A percentile compares a stretch with the other conserved stretches of the same genome.
Conservation (phyloP, 352 stramenopile species). For the Phytophthora colocasiae region DNA sequence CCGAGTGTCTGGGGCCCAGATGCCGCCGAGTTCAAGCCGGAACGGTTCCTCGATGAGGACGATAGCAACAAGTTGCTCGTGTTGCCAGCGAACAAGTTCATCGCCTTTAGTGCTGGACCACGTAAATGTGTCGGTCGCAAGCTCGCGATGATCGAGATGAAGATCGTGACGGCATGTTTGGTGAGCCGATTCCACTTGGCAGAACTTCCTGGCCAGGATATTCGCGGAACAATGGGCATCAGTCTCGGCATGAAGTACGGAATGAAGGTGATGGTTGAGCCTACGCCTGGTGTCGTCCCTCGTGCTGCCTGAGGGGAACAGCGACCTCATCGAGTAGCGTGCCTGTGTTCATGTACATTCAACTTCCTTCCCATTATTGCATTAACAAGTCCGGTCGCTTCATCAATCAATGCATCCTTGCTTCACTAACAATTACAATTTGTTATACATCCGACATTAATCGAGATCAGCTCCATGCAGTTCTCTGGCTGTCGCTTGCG, state of each 20-base stretch:
- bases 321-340: not conserved
- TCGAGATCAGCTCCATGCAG: slow-evolving; percentile 27
- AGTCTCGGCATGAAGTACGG: slow-evolving; percentile 58
- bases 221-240: slow-evolving; percentile 55
- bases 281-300: slow-evolving; percentile 18
- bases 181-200: slow-evolving; percentile 65
- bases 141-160: slow-evolving; percentile 83
- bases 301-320: slow-evolving; percentile 11
- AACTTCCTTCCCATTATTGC: not conserved
- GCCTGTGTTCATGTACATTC: slow-evolving; percentile 8
- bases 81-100: slow-evolving; percentile 42
- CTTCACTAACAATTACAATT: no score
- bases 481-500: slow-evolving; percentile 20
- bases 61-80: slow-evolving; percentile 28
- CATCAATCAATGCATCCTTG: no score
- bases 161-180: slow-evolving; percentile 59
- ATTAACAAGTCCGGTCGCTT: no score
- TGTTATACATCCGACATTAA: slow-evolving; percentile 10
- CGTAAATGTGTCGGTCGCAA: slow-evolving; percentile 46
- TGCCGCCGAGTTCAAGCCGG: slow-evolving; percentile 45
- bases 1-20: slow-evolving; percentile 54
- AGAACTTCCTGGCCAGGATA: slow-evolving; percentile 40
- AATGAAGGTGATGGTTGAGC: slow-evolving; percentile 41
- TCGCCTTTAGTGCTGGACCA: slow-evolving; percentile 46
- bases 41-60: slow-evolving; percentile 50